A percentile compares a stretch with the other conserved stretches of the same genome.
Evolutionary conservation across 2,329 filamentous ascomycete genomes (phyloP).

Genomic region (Fusarium newnesense): DNA sequence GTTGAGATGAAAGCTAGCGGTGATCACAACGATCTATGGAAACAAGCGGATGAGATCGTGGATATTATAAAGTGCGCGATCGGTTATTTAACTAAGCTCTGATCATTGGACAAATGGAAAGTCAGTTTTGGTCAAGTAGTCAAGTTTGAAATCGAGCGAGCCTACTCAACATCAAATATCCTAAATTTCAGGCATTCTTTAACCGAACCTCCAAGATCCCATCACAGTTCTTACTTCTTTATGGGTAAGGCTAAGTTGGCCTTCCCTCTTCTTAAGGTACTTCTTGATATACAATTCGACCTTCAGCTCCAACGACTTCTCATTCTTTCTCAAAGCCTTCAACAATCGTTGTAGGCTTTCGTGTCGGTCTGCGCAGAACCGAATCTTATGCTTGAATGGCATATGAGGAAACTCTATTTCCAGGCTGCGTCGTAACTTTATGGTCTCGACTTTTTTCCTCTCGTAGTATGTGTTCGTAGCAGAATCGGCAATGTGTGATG

Average conservation of each 20-base stretch:
- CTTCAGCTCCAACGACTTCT: too few species aligned
- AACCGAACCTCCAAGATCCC: not conserved
- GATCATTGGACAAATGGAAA: fast-evolving
- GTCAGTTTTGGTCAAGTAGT: not conserved
- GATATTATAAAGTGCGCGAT: not conserved
- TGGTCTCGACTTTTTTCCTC: too few species aligned
- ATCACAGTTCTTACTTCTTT: not conserved
- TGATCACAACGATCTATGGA: slow-evolving; percentile 10
- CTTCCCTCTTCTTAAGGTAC: fast-evolving
- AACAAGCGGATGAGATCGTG: not conserved
- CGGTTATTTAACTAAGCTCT: not conserved
- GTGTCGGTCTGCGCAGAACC: too few species aligned
- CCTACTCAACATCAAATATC: not conserved
- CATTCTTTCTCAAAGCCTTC: too few species aligned
- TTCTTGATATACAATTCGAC: not conserved
- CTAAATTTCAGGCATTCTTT: not conserved
- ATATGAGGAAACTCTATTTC: not conserved
- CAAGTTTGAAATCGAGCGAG: not conserved
- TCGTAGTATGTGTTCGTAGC: too few species aligned
- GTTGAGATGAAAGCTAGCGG: not conserved
- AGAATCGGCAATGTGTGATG: not conserved
- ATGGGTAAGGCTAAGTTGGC: not conserved
- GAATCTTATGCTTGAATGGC: not conserved
- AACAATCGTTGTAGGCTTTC: too few species aligned
- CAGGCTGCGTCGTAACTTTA: too few species aligned